These are phyloP conservation scores for Sesbania bispinosa DNA, from an alignment of 306 rosid genomes.

Conservation along the genomic window DNA sequence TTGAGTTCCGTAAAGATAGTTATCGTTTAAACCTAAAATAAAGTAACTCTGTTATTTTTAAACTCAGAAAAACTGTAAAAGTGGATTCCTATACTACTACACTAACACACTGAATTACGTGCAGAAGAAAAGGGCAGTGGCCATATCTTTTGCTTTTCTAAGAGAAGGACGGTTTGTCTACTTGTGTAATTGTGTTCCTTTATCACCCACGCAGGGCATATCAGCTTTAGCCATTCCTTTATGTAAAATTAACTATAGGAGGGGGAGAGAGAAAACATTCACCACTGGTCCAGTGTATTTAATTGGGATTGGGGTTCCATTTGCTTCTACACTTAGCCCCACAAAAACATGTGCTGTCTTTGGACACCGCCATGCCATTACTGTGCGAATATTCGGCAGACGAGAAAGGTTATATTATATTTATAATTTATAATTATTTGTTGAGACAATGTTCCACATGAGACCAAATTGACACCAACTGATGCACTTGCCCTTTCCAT, in stretches of 20 bases:
- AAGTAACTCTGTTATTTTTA: no score
- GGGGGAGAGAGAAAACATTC: constrained; percentile 20
- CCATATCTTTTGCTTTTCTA: no score
- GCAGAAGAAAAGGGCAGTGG: no score
- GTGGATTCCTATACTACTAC: no score
- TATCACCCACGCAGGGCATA: background rate
- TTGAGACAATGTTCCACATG: background rate
- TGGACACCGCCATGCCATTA: constrained; percentile 10
- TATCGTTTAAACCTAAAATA: no score
- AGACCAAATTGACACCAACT: background rate
- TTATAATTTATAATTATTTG: background rate
- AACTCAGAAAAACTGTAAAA: no score
- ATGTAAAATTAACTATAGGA: background rate
- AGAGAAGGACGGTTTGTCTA: background rate
- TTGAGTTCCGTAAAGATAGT: no score
- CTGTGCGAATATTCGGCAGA: constrained; percentile 28
- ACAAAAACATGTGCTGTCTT: constrained; percentile 28
- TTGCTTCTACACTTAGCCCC: constrained; percentile 22
- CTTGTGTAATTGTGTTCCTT: background rate
- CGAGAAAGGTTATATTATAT: background rate
- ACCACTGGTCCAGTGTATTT: background rate
- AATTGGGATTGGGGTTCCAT: background rate
- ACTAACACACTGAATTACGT: no score
- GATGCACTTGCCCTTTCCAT: background rate
- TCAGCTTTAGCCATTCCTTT: background rate